phyloP scores from a whole-genome alignment of 495 filamentous ascomycete genomes.

The Hyaloscypha bicolor region DNA sequence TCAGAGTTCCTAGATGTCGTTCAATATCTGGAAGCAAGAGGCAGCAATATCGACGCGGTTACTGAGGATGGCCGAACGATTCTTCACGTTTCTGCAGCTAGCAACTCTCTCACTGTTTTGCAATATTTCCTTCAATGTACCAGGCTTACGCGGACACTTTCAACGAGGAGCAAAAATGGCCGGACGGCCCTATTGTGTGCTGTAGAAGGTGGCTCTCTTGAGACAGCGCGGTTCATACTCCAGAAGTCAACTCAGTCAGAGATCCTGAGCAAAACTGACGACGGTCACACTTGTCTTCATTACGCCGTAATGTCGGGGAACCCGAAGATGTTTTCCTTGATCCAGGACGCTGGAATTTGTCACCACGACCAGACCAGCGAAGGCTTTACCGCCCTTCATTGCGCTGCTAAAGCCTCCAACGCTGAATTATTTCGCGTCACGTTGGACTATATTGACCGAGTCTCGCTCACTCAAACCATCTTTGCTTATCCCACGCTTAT shows the following conservation, averaged over 20 bases:
- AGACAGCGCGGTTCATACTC: neutral
- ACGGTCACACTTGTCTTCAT: neutral
- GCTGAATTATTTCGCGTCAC: neutral
- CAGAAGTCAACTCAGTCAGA: neutral
- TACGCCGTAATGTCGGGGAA: neutral
- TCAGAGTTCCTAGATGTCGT: neutral
- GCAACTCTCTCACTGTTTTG: neutral
- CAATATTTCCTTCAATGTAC: conserved; percentile 2
- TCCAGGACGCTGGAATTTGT: neutral
- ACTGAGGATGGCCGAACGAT: conserved; percentile 25
- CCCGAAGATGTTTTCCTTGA: neutral
- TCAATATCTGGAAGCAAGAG: conserved; percentile 3
- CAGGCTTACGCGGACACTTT: conserved; percentile 1
- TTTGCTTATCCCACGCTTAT: neutral
- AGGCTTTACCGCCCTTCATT: neutral
- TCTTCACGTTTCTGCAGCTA: conserved; percentile 15
- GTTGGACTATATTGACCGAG: neutral
- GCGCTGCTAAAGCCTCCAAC: neutral
- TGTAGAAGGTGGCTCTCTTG: neutral
- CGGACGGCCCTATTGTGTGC: neutral
- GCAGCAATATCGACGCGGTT: conserved; percentile 5
- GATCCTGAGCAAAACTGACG: conserved; percentile 1
- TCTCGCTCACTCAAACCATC: neutral
- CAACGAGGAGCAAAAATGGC: neutral
- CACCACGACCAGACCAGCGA: conserved; percentile 3